Evolutionary conservation across 2,329 filamentous ascomycete species (phyloP).

Genomic region (Pestalotiopsis sp.): DNA sequence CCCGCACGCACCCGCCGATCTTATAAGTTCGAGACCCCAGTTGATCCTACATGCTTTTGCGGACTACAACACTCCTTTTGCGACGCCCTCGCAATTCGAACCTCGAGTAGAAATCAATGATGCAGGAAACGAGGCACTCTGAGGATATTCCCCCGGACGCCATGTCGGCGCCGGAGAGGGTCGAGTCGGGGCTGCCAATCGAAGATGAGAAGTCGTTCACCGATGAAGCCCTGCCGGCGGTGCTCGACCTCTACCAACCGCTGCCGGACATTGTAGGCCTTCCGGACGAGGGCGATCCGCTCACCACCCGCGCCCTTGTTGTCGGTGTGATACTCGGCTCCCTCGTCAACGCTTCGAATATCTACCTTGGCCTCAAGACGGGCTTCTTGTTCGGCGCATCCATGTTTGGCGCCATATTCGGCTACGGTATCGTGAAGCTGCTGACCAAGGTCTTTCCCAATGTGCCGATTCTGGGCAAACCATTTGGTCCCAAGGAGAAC

Average conservation of each 20-base stretch:
- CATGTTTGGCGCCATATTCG: slow-evolving; percentile 55
- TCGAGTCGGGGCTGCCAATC: background rate
- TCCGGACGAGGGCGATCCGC: slow-evolving; percentile 39
- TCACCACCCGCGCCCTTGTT: slow-evolving; percentile 55
- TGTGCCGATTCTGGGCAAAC: slow-evolving; percentile 54
- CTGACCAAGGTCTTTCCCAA: slow-evolving; percentile 42
- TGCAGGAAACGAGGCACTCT: background rate
- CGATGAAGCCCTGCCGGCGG: background rate
- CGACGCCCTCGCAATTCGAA: background rate
- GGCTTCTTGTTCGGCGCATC: slow-evolving; percentile 47
- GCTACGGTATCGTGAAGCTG: slow-evolving; percentile 57
- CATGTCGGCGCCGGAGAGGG: background rate
- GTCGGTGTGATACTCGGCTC: slow-evolving; percentile 55
- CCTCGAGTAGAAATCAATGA: background rate
- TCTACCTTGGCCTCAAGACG: slow-evolving; percentile 57
- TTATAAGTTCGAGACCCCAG: background rate
- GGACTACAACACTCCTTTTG: background rate
- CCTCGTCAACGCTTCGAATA: slow-evolving; percentile 59
- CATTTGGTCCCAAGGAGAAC: slow-evolving; percentile 61
- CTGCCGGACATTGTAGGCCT: slow-evolving; percentile 38
- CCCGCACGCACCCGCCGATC: background rate
- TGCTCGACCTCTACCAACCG: slow-evolving; percentile 41
- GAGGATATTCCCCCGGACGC: slow-evolving; percentile 5
- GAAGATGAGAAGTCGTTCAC: background rate
- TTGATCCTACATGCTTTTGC: background rate